Evolutionary conservation across 75 land plant genomes (phyloP).

Genomic region (Chamaecyparis obtusa): DNA sequence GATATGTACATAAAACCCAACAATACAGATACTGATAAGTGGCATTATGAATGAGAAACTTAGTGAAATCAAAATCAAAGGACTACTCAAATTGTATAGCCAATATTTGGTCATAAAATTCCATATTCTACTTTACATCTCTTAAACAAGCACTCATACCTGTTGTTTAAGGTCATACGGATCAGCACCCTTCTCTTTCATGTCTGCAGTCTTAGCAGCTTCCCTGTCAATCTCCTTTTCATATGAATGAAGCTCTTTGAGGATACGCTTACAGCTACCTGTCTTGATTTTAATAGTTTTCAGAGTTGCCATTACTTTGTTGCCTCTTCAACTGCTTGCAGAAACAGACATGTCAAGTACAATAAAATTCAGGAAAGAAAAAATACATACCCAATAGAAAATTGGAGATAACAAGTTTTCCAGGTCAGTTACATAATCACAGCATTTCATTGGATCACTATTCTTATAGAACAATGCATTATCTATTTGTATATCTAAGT

Average conservation of each 20-base stretch:
- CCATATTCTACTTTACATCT: neutral
- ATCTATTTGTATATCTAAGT: neutral
- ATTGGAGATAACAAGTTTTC: neutral
- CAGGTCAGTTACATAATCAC: neutral
- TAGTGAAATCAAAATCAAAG: neutral
- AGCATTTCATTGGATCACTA: neutral
- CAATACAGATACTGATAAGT: neutral
- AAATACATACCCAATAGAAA: neutral
- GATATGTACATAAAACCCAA: neutral
- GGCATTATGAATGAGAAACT: neutral
- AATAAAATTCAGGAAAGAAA: neutral
- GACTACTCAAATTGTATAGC: neutral
- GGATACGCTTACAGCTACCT: conserved; percentile 69
- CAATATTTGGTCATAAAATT: neutral
- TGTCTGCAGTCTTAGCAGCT: conserved; percentile 72
- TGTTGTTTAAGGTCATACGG: conserved; percentile 95
- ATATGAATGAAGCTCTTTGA: conserved; percentile 88
- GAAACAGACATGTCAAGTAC: neutral
- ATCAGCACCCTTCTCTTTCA: conserved; percentile 90
- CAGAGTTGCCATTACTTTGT: conserved; percentile 57
- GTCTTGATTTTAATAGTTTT: conserved; percentile 84
- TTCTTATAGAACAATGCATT: neutral
- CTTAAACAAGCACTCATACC: conserved; percentile 31
- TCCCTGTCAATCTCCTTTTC: conserved; percentile 93
- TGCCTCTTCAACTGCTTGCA: neutral